phyloP scores from a whole-genome alignment of 2,329 filamentous ascomycete species.

The Zymoseptoria brevis region DNA sequence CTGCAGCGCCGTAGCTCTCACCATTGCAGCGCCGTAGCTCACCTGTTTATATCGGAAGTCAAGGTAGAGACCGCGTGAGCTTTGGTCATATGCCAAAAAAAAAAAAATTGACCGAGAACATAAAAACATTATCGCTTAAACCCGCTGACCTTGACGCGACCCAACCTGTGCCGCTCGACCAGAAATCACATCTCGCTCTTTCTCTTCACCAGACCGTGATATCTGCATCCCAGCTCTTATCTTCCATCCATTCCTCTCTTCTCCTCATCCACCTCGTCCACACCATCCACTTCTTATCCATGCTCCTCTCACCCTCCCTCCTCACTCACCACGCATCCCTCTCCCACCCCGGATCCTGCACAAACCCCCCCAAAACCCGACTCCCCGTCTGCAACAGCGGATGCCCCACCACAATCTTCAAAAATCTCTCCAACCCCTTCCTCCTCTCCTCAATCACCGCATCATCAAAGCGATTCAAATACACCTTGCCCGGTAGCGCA shows the following conservation, averaged over 20 bases:
- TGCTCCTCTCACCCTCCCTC: too few relatives aligned
- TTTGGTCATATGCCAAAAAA: too few relatives aligned
- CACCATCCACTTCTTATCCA: background rate
- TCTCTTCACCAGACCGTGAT: background rate
- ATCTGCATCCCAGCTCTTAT: background rate
- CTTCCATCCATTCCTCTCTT: background rate
- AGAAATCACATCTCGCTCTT: background rate
- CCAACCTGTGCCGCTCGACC: background rate
- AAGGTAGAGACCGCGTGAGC: too few relatives aligned
- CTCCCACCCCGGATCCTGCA: conserved; percentile 93
- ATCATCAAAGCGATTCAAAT: conserved; percentile 95
- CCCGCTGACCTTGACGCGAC: background rate
- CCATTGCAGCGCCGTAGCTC: too few relatives aligned
- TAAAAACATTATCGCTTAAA: background rate
- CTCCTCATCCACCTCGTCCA: background rate
- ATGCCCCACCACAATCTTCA: conserved; percentile 96
- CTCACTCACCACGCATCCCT: conserved; percentile 65
- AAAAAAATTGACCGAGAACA: too few relatives aligned
- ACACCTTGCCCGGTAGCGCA: conserved; percentile 91
- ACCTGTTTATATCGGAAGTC: too few relatives aligned
- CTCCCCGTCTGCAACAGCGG: conserved; percentile 94
- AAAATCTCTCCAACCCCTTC: conserved; percentile 85
- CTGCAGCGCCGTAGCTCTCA: too few relatives aligned
- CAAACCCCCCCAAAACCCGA: conserved; percentile 91
- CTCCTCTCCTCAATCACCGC: conserved; percentile 94